Evolutionary conservation across 2,329 filamentous ascomycete genomes (phyloP).

Genomic region (Ilyonectria robusta): DNA sequence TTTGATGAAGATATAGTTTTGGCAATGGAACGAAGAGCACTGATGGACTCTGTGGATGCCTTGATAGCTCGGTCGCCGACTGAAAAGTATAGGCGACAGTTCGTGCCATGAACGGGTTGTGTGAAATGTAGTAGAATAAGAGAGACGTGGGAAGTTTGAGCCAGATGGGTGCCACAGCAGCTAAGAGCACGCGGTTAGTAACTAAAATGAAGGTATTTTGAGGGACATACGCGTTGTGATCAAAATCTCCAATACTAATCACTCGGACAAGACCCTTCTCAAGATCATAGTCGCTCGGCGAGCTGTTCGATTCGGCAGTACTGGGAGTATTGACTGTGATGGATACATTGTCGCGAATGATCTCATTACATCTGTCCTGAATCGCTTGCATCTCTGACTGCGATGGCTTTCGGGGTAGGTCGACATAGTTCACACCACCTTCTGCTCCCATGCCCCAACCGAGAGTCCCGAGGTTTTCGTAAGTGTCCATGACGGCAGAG

Average conservation of each 20-base stretch:
- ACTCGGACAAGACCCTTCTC: conserved; percentile 51
- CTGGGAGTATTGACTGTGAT: conserved; percentile 47
- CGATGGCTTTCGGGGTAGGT: conserved; percentile 47
- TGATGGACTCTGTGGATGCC: conserved; percentile 40
- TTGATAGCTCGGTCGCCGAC: conserved; percentile 47
- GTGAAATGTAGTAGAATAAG: conserved; percentile 48
- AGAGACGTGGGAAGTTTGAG: conserved; percentile 50
- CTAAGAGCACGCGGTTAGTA: conserved; percentile 22
- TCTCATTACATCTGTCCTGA: conserved; percentile 45
- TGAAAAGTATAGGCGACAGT: conserved; percentile 50
- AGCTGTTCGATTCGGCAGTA: conserved; percentile 40
- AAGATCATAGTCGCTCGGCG: conserved; percentile 46
- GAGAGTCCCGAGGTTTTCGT: conserved; percentile 43
- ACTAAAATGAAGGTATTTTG: rapidly evolving
- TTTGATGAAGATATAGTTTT: conserved; percentile 46
- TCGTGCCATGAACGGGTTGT: conserved; percentile 50
- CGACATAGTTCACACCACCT: conserved; percentile 50
- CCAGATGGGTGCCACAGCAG: conserved; percentile 51
- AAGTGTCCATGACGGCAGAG: conserved; percentile 49
- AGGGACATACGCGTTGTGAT: conserved; percentile 47
- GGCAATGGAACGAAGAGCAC: conserved; percentile 43
- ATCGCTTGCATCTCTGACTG: conserved; percentile 43
- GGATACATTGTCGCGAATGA: conserved; percentile 42
- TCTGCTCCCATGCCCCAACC: conserved; percentile 51
- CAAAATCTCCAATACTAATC: conserved; percentile 48